Conservation (phyloP, 768 basidiomycete genomes). For the Rhodotorula graminis region DNA sequence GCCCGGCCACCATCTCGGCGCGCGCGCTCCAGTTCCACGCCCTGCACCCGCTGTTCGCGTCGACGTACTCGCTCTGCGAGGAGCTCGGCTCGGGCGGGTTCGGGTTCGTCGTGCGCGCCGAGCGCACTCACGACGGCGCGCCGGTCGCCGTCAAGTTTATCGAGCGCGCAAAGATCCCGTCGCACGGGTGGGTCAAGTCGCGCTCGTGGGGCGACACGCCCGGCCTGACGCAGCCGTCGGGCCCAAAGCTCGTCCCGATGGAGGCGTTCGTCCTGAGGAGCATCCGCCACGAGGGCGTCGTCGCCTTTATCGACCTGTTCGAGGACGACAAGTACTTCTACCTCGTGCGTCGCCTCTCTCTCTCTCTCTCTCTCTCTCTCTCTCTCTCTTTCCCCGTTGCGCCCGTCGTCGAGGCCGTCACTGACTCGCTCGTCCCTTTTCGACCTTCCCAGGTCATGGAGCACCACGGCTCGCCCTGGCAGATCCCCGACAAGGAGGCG, state of each 20-base stretch:
- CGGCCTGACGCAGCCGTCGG: slow-evolving; percentile 16
- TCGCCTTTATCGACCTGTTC: slow-evolving; percentile 75
- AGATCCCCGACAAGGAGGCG: slow-evolving; percentile 12
- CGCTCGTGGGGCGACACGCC: slow-evolving; percentile 30
- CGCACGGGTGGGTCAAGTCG: slow-evolving; percentile 44
- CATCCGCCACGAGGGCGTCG: slow-evolving; percentile 72
- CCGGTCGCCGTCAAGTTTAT: slow-evolving; percentile 96
- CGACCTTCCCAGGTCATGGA: slow-evolving; percentile 51
- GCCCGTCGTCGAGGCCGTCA: background rate
- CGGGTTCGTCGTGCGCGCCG: slow-evolving; percentile 87
- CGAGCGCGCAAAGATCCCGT: slow-evolving; percentile 49
- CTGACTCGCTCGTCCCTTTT: background rate
- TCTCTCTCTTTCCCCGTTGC: no score
- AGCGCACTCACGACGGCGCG: slow-evolving; percentile 56
- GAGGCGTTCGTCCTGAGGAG: slow-evolving; percentile 73
- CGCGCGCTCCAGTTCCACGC: slow-evolving; percentile 28
- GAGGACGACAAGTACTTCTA: slow-evolving; percentile 83
- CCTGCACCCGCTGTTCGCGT: slow-evolving; percentile 42
- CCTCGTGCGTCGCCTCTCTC: slow-evolving; percentile 56
- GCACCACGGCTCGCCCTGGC: slow-evolving; percentile 87
- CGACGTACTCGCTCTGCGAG: slow-evolving; percentile 45
- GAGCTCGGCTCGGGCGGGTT: slow-evolving; percentile 81
- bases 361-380: background rate
- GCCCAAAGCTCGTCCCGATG: slow-evolving; percentile 56
- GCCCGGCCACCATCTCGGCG: slow-evolving; percentile 20